Conservation (phyloP, 345 rosid species). For the Eucalyptus cloeziana region DNA sequence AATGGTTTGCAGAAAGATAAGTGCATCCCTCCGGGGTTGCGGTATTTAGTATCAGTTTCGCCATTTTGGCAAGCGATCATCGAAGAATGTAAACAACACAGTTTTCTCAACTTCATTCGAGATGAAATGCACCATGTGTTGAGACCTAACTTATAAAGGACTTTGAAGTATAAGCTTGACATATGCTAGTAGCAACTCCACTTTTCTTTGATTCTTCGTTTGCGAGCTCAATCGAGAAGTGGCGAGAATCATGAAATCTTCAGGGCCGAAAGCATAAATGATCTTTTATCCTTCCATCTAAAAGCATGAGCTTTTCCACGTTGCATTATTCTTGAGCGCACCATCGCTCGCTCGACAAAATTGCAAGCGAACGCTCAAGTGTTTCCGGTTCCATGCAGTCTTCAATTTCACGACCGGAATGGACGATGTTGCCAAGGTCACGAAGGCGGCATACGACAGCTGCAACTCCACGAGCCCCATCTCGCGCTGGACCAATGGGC, state of each 20-base stretch:
- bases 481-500: background rate
- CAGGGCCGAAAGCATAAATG: background rate
- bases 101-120: background rate
- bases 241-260: background rate
- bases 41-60: no score
- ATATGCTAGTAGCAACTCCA: background rate
- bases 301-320: background rate
- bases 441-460: conserved; percentile 10
- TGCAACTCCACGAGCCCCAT: conserved; percentile 20
- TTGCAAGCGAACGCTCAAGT: background rate
- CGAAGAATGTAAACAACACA: background rate
- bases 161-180: background rate
- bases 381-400: background rate
- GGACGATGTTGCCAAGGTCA: conserved; percentile 34
- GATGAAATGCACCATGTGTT: background rate
- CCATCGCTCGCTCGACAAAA: background rate
- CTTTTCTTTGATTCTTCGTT: background rate
- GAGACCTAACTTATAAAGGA: background rate
- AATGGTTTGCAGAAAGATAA: background rate
- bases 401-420: conserved; percentile 21
- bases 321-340: background rate
- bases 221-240: background rate
- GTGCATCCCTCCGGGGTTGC: background rate
- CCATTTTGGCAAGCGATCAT: background rate
- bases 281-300: background rate